These are phyloP conservation scores for Aspergillus carlsbadensis DNA, from an alignment of 495 filamentous ascomycete genomes.

Conservation along the genomic window DNA sequence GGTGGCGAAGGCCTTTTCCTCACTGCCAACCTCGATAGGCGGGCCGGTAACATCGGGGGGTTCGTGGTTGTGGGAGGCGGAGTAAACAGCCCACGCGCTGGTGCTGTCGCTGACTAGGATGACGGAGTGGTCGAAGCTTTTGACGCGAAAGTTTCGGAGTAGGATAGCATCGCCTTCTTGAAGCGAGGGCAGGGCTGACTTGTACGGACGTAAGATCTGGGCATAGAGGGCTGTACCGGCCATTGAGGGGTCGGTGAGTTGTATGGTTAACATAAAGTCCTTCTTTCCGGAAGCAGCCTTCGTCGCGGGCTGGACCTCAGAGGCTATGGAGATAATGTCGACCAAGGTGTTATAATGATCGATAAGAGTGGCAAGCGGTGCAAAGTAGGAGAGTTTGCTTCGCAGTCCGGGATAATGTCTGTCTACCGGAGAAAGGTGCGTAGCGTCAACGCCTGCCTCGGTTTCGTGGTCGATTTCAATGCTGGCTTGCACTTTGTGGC, in stretches of 20 bases:
- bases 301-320: conserved; percentile 52
- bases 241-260: conserved; percentile 65
- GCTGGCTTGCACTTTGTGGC: conserved; percentile 19
- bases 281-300: conserved; percentile 64
- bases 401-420: conserved; percentile 52
- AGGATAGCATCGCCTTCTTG: conserved; percentile 72
- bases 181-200: conserved; percentile 66
- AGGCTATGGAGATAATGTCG: conserved; percentile 69
- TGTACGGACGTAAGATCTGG: conserved; percentile 72
- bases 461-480: conserved; percentile 13
- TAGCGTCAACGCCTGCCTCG: conserved; percentile 4
- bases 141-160: conserved; percentile 70
- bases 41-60: conserved; percentile 57
- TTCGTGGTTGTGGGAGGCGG: conserved; percentile 33
- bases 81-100: conserved; percentile 67
- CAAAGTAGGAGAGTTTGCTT: conserved; percentile 64
- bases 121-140: conserved; percentile 43
- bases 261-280: conserved; percentile 68
- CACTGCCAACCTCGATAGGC: conserved; percentile 61
- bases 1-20: conserved; percentile 57
- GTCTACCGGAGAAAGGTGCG: conserved; percentile 23
- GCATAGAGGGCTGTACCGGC: conserved; percentile 48
- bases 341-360: conserved; percentile 53
- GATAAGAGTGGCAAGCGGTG: conserved; percentile 62
- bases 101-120: conserved; percentile 48